Percentiles rank a stretch among this genome's conserved stretches.
Conservation (phyloP, 2,329 filamentous ascomycete genomes). For the Fusarium sp. region DNA sequence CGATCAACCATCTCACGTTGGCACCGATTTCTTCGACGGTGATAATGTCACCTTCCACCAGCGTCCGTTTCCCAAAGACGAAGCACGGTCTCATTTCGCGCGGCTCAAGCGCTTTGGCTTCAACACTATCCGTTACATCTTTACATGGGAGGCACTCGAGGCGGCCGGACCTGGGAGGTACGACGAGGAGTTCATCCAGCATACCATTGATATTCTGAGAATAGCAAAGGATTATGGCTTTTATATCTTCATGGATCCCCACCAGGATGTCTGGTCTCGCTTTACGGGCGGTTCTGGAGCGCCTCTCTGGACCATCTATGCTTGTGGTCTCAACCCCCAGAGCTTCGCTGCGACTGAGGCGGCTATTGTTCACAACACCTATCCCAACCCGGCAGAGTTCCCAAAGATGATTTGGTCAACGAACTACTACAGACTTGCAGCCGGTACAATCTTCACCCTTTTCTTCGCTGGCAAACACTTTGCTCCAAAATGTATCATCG, state of each 20-base stretch:
- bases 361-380: constrained; percentile 94
- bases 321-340: constrained; percentile 88
- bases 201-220: constrained; percentile 86
- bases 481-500: constrained; percentile 93
- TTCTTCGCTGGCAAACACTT: constrained; percentile 94
- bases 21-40: constrained; percentile 87
- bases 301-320: constrained; percentile 97
- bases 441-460: constrained; percentile 90
- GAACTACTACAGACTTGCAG: constrained; percentile 89
- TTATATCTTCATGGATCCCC: constrained; percentile 98
- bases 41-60: constrained; percentile 91
- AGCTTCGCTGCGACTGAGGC: constrained; percentile 89
- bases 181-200: constrained; percentile 91
- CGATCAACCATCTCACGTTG: constrained; percentile 81
- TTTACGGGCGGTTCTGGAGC: constrained; percentile 95
- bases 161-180: constrained; percentile 89
- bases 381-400: constrained; percentile 82
- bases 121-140: constrained; percentile 95
- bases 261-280: constrained; percentile 98
- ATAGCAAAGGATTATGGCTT: constrained; percentile 91
- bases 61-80: constrained; percentile 83
- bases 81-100: constrained; percentile 87
- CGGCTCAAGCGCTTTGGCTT: constrained; percentile 90
- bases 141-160: constrained; percentile 99
- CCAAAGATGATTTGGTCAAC: constrained; percentile 99